Evolutionary conservation across 2,329 filamentous ascomycete genomes (phyloP), one percentile per base, ranked within the genome.

Genomic region (Septoria linicola): DNA sequence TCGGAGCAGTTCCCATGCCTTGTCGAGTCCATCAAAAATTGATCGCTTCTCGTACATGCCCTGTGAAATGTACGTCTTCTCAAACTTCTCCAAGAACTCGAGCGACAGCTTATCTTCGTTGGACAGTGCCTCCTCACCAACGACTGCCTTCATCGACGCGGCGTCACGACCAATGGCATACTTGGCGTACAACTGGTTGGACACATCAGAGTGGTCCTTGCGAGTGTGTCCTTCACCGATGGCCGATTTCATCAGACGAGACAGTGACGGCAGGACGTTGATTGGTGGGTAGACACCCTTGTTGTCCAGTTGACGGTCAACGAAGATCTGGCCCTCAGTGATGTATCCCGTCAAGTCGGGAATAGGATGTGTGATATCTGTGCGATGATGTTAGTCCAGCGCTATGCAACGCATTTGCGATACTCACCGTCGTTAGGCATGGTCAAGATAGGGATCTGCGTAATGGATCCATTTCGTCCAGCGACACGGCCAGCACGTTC

Each of bases 181-280:
- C 77, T 99, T 99, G 75, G 93, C 93, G 72, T 99, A 99, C 60
- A 99, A 82, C 80, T 99, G 93, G 80, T 99, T 99, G 63, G 93
- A 99, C 43, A 99, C 93, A 75, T 99, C 93, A 63, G 89, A 89
- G 74, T 99, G 93, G 68, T 99, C 95, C 74, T 89, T 91, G 66
- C 93, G 88, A 20, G 93, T 99, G 80, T 91, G 92, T 60, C 89
- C 89, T 76, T 97, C 91, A 65, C 93, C 93, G 68, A 99, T 99
- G 72, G 93, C 93, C 67, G 93, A 99, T 76, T 99, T 99, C 93
- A 99, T 99, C 70, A 99, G 87, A 83, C 93, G 93, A 19, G 93
- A 99, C 32, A 99, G 86, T 41, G 93, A 99, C 19, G 93, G 93
- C 56, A 99, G 79, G 59, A 99, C 93, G 77, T 99, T 99, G 79